phyloP scores from a whole-genome alignment of 805 yeast species.

The Trichomonascus vanleenenianus region DNA sequence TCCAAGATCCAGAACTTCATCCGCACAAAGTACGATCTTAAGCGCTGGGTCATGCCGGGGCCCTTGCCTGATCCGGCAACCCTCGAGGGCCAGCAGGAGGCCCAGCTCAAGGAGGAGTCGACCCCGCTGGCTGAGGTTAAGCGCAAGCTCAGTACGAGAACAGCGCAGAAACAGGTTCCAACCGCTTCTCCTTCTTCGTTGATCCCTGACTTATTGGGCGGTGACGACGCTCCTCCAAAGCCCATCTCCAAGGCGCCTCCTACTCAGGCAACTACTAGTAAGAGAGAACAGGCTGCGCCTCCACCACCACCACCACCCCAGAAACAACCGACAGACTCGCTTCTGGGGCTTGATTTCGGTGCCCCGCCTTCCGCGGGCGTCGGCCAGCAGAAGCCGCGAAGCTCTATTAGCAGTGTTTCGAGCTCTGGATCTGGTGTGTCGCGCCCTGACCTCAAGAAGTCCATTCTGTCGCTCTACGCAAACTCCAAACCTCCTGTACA shows the following conservation, averaged over 20 bases:
- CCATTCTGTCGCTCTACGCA: constrained; percentile 76
- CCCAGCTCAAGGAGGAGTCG: constrained; percentile 12
- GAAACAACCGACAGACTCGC: constrained; percentile 6
- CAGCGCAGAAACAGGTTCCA: constrained; percentile 14
- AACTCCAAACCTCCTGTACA: constrained; percentile 25
- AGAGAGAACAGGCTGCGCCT: neutral
- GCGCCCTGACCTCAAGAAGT: constrained; percentile 85
- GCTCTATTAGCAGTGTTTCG: constrained; percentile 11
- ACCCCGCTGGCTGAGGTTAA: constrained; percentile 19
- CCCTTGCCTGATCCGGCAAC: constrained; percentile 54
- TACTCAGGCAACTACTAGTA: constrained; percentile 4
- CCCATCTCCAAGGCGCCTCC: constrained; percentile 6
- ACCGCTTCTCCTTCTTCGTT: constrained; percentile 17
- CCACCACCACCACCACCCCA: constrained; percentile 12
- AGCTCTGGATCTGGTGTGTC: constrained; percentile 22
- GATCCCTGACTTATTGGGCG: constrained; percentile 47
- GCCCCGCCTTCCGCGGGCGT: constrained; percentile 9
- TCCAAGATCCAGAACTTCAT: constrained; percentile 83
- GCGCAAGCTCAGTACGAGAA: constrained; percentile 10
- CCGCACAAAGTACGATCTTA: constrained; percentile 83
- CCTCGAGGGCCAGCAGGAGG: constrained; percentile 16
- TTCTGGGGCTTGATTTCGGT: constrained; percentile 22
- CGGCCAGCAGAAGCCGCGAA: constrained; percentile 8
- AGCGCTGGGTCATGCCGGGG: constrained; percentile 68
- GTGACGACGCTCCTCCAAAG: neutral